Conservation (phyloP, 768 basidiomycete genomes). For the Macrolepiota albuminosa region DNA sequence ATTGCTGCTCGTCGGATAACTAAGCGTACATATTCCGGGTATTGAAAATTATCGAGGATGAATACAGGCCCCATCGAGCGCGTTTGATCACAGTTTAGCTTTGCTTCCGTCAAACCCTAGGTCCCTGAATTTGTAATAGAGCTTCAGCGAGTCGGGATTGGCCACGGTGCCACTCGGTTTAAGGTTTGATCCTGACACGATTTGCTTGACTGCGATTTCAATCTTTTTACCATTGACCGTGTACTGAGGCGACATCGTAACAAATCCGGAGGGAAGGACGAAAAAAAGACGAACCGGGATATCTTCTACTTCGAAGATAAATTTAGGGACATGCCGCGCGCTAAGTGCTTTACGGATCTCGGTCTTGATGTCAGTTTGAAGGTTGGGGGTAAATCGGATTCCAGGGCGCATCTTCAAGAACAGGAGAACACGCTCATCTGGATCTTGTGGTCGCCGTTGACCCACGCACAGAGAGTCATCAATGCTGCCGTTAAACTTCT, state of each 20-base stretch:
- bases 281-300: constrained; percentile 53
- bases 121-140: constrained; percentile 61
- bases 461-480: constrained; percentile 76
- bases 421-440: constrained; percentile 71
- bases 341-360: constrained; percentile 60
- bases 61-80: background rate
- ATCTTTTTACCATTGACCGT: constrained; percentile 78
- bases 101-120: constrained; percentile 22
- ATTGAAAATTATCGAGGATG: background rate
- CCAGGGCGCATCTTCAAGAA: constrained; percentile 64
- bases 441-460: constrained; percentile 54
- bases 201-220: constrained; percentile 75
- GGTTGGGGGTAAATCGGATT: constrained; percentile 33
- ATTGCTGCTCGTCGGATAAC: background rate
- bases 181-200: constrained; percentile 60
- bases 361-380: constrained; percentile 46
- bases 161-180: constrained; percentile 73
- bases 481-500: constrained; percentile 46
- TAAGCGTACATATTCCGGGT: background rate
- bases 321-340: constrained; percentile 70
- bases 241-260: constrained; percentile 36
- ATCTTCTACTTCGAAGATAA: constrained; percentile 57
- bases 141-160: constrained; percentile 60
- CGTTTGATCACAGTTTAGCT: constrained; percentile 12
- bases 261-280: background rate